Base-by-base conservation (phyloP, 306 rosid species). In the Vicia faba region DNA sequence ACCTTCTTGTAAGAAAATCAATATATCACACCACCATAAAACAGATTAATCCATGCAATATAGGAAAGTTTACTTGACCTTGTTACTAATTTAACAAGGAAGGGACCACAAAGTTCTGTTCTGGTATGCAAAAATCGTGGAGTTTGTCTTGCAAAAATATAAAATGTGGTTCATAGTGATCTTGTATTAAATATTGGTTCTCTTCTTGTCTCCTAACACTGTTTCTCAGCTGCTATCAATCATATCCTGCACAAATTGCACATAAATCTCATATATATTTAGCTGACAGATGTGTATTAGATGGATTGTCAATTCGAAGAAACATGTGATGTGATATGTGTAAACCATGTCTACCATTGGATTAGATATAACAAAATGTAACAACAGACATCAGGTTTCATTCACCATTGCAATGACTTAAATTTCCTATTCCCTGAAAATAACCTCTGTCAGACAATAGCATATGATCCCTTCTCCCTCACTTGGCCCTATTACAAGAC, bases 381-480 rank as follows among this genome's bases (percentile, higher is more conserved):
- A 31, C 35, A 66, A 41, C 40, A 61, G 18, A 29, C 36, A 54
- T 36, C 39, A 11, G 45, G 45, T 33, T 49, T 49, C 55, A 16
- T 49, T 49, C 55, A 50, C 51, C 51, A 45, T 50, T 50, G 28
- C 20, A 44, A 1, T 15, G 35, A 16, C 35, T 40, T 43, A 2
- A 38, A 41, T 33, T 63, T 62, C 14, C n/a, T 71, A 28, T 49
- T 45, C 45, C 56, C 9, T 54, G 76, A 63, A 54, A 43, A 11
- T 8, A 36, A 70, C 50, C 4, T 44, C 29, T 18, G 5, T 54
- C 5, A 65, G 72, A 65, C 81, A 71, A 71, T n/a, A 29, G 66
- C 81, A 78, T 78, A 74, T 59, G 74, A 66, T 58, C 59, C 26
- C 23, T 48, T 50, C 50, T 11, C 53, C 46, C 35, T 35, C 35